Percentiles rank a stretch among this genome's conserved stretches.
phyloP scores from a whole-genome alignment of 805 yeast species.

The Yamadazyma akitaensis region DNA sequence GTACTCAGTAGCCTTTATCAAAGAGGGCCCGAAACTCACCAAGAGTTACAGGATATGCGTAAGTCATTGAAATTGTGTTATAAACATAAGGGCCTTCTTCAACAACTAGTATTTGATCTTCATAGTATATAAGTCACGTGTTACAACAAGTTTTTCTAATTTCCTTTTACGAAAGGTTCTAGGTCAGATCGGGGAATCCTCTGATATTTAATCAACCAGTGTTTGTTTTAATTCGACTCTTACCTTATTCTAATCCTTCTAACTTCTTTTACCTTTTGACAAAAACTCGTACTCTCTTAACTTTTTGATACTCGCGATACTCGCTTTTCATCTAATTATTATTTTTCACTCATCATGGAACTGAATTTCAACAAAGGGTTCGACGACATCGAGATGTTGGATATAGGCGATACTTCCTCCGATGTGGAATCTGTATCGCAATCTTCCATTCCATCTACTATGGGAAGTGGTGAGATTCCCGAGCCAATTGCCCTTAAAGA shows the following conservation, averaged over 20 bases:
- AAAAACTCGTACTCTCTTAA: neutral
- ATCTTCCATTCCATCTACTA: slow-evolving; percentile 12
- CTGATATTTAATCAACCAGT: no score
- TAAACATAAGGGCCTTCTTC: slow-evolving; percentile 13
- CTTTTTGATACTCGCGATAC: neutral
- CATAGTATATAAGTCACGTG: neutral
- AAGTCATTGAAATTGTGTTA: slow-evolving; percentile 14
- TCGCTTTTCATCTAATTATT: neutral
- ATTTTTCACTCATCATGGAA: neutral
- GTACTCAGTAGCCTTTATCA: slow-evolving; percentile 3
- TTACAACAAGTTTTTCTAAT: neutral
- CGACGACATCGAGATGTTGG: slow-evolving; percentile 44
- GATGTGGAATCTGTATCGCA: slow-evolving; percentile 27
- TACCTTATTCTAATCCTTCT: no score
- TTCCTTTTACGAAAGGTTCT: no score
- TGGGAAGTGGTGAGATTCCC: slow-evolving; percentile 10
- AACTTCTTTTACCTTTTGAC: no score
- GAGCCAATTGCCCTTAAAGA: slow-evolving; percentile 42
- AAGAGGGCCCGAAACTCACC: neutral
- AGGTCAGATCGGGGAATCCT: no score
- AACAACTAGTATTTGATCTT: slow-evolving; percentile 14
- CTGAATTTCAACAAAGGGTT: slow-evolving; percentile 15
- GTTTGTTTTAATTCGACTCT: no score
- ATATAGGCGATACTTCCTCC: slow-evolving; percentile 34
- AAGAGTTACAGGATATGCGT: slow-evolving; percentile 6